Percentiles rank a stretch among this genome's conserved stretches.
Conservation (phyloP, 805 yeast genomes). For the Cephaloascus albidus region DNA sequence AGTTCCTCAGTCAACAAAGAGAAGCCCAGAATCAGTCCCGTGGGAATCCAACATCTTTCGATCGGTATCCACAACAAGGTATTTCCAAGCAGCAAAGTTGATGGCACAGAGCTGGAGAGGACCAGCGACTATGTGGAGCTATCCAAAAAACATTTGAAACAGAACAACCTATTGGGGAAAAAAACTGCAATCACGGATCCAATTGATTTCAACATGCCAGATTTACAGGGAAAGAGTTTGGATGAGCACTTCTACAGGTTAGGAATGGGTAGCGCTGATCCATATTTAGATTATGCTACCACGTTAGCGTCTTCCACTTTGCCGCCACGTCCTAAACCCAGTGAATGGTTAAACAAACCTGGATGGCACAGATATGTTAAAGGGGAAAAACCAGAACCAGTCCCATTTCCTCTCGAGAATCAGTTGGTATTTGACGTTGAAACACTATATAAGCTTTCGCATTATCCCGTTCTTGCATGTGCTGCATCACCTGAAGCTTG, state of each 20-base stretch:
- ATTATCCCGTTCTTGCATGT: slow-evolving; percentile 71
- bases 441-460: slow-evolving; percentile 64
- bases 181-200: slow-evolving; percentile 56
- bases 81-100: slow-evolving; percentile 35
- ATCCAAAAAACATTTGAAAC: slow-evolving; percentile 49
- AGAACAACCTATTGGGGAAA: slow-evolving; percentile 68
- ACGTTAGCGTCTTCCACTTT: slow-evolving; percentile 26
- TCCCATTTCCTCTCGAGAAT: slow-evolving; percentile 62
- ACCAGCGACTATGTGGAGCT: slow-evolving; percentile 24
- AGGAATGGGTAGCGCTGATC: slow-evolving; percentile 50
- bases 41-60: slow-evolving; percentile 75
- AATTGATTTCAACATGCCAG: slow-evolving; percentile 53
- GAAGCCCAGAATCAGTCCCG: slow-evolving; percentile 56
- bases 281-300: slow-evolving; percentile 46
- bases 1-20: slow-evolving; percentile 13
- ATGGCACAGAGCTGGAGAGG: slow-evolving; percentile 18
- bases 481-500: slow-evolving; percentile 74
- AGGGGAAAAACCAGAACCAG: slow-evolving; percentile 43
- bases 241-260: slow-evolving; percentile 80
- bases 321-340: slow-evolving; percentile 33
- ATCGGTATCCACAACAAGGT: slow-evolving; percentile 46
- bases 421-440: slow-evolving; percentile 85
- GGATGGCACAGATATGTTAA: slow-evolving; percentile 80
- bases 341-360: slow-evolving; percentile 43
- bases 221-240: slow-evolving; percentile 58